These are phyloP conservation scores for Umbellularia californica DNA, from an alignment of 164 flowering plant species.

Conservation along the genomic window DNA sequence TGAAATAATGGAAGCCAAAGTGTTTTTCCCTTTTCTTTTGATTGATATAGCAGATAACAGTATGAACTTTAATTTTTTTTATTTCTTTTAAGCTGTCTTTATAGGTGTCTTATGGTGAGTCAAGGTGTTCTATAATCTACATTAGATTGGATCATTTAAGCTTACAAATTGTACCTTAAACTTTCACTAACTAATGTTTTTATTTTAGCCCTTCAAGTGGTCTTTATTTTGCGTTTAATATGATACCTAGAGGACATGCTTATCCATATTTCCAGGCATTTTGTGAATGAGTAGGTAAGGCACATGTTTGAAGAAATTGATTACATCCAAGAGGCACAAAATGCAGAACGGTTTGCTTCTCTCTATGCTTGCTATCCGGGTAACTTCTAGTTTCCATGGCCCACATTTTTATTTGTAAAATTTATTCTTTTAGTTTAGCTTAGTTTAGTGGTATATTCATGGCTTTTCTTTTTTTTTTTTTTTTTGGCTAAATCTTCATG, in stretches of 20 bases:
- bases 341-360: slow-evolving; percentile 95
- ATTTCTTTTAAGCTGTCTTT: background rate
- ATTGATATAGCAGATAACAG: no score
- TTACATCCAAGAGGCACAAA: slow-evolving; percentile 80
- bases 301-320: slow-evolving; percentile 99
- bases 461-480: background rate
- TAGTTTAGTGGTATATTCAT: background rate
- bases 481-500: background rate
- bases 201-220: no score
- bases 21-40: no score
- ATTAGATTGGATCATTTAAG: no score
- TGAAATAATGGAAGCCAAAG: no score
- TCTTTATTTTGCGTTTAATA: background rate
- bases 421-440: background rate
- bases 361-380: slow-evolving; percentile 55
- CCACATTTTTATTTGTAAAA: background rate
- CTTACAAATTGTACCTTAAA: no score
- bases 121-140: no score
- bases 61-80: no score
- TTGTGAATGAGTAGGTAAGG: slow-evolving; percentile 71
- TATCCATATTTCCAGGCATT: slow-evolving; percentile 28
- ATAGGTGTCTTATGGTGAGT: no score
- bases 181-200: no score
- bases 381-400: slow-evolving; percentile 24
- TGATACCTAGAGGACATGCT: slow-evolving; percentile 18